Evolutionary conservation across 2,329 filamentous ascomycete species (phyloP).

Genomic region (Penicillium italicum): DNA sequence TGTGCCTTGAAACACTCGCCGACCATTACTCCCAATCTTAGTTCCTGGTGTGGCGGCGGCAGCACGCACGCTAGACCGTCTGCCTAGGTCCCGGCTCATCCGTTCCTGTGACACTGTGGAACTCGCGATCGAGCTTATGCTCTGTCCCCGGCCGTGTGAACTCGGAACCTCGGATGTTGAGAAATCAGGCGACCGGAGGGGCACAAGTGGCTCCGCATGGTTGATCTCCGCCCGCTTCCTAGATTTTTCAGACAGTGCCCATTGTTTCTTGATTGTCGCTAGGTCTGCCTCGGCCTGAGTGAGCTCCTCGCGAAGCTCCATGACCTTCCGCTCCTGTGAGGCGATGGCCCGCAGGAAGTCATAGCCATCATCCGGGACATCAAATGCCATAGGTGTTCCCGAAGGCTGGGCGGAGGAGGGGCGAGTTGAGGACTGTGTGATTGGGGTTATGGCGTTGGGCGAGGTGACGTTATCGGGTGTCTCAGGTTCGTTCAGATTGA

Average conservation of each 20-base stretch:
- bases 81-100: conserved; percentile 62
- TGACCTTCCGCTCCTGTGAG: conserved; percentile 81
- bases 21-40: conserved; percentile 39
- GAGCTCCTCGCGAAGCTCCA: conserved; percentile 91
- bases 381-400: conserved; percentile 27
- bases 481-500: conserved; percentile 30
- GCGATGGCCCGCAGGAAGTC: conserved; percentile 85
- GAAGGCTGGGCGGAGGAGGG: conserved; percentile 30
- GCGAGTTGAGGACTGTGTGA: conserved; percentile 32
- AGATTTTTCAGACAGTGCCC: conserved; percentile 70
- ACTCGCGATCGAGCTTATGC: conserved; percentile 25
- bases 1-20: conserved; percentile 66
- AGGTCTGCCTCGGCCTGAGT: conserved; percentile 75
- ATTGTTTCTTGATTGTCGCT: conserved; percentile 73
- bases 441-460: conserved; percentile 33
- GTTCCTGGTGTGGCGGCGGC: conserved; percentile 38
- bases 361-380: conserved; percentile 51
- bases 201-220: conserved; percentile 57
- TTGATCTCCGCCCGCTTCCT: conserved; percentile 69
- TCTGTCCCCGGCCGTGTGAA: conserved; percentile 27
- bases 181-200: conserved; percentile 45
- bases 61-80: conserved; percentile 64
- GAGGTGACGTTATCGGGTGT: conserved; percentile 26
- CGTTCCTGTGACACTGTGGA: conserved; percentile 31
- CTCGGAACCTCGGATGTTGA: conserved; percentile 10